Evolutionary conservation across 352 stramenopile genomes (phyloP).

Genomic region (Aphanomyces astaci): DNA sequence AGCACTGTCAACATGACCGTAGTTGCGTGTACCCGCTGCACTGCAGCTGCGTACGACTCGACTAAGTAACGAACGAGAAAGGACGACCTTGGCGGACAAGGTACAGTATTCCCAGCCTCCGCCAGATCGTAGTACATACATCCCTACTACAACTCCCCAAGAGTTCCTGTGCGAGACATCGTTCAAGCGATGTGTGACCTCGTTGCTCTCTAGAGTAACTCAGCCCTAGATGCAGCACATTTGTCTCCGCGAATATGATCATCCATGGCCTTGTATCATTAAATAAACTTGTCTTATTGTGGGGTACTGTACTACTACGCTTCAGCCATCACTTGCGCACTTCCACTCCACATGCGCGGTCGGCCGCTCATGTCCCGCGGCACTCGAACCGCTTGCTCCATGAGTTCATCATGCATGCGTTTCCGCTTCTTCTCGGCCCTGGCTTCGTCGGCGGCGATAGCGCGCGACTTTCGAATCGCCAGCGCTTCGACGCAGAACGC

Average conservation of each 20-base stretch:
- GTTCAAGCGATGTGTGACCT: too few relatives aligned
- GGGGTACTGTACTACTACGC: background rate
- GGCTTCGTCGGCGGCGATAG: background rate
- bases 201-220: background rate
- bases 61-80: too few relatives aligned
- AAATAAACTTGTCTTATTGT: background rate
- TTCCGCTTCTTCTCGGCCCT: background rate
- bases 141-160: too few relatives aligned
- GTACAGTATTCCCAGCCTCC: too few relatives aligned
- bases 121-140: too few relatives aligned
- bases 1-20: too few relatives aligned
- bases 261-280: background rate
- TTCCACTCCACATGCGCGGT: background rate
- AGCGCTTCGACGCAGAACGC: conserved; percentile 11
- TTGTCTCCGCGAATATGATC: too few relatives aligned
- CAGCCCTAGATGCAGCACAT: background rate
- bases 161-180: too few relatives aligned
- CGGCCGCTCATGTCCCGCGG: background rate
- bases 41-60: too few relatives aligned
- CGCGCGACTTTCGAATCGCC: conserved; percentile 6
- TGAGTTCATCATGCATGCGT: background rate
- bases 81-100: too few relatives aligned
- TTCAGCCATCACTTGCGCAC: background rate
- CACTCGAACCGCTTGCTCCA: background rate
- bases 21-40: too few relatives aligned